Evolutionary conservation across 176 grass and related monocot species (phyloP), one percentile per base, ranked within the genome.

Genomic region (Luzula sylvatica): DNA sequence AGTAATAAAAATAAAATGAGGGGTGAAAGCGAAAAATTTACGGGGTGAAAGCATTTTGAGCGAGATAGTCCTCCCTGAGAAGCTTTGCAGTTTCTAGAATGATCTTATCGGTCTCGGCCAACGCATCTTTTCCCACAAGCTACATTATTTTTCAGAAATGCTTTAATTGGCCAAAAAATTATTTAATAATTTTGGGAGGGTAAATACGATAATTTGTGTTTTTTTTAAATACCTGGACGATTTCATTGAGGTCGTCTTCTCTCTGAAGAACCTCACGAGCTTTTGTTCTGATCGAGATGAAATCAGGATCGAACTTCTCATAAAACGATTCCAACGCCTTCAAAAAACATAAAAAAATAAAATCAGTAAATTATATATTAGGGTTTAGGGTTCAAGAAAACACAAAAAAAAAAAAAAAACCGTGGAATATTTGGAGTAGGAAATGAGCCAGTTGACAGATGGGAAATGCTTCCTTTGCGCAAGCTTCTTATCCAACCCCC

Each of bases 381-480:
- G 2, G 42, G 9, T 7, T 7, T 35, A 4, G 9, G 5, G 30
- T 7, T 5, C 26, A 64, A 49, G 30, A 3, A 30, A 49, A 28
- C 1, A 2, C 46, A 50, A 29, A 35, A 64, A 32, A 18, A 49
- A 46, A 47, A 28, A 9, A 22, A 58, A 3, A 61, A 98, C 92
- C 81, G 72, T 82, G 18, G 92, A 82, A 65, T 98, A 98, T 76
- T 98, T 98, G 3, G 92, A 98, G 71, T 98, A 98, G 46, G 92
- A 98, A 82, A 98, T 90, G 65, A 98, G 81, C 92, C 92, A 98
- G 65, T 98, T 98, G 17, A 98, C 92, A 42, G 92, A 98, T 52
- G 92, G 92, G 61, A 98, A 98, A 86, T 98, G 92, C 32, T 98
- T 98, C 44, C 92, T 98, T 64, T 98, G 92, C 67, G 92, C 92